phyloP scores from a whole-genome alignment of 352 stramenopile genomes.

The Phytophthora pseudosyringae region DNA sequence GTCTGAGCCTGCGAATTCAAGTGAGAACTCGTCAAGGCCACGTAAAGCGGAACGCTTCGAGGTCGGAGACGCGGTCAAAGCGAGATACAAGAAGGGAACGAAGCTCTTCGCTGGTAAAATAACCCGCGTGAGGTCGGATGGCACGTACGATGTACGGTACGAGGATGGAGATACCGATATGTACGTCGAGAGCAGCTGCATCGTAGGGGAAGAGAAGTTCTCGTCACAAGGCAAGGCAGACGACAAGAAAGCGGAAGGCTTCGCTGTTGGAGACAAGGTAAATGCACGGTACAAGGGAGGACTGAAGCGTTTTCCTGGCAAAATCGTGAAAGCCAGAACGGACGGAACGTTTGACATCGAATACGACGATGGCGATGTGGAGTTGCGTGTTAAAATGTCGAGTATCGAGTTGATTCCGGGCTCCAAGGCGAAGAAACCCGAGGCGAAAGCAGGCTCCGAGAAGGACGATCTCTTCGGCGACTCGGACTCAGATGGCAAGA shows the following conservation, averaged over 20 bases:
- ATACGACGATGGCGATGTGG: conserved; percentile 61
- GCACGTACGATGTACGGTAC: conserved; percentile 75
- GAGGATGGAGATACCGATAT: conserved; percentile 64
- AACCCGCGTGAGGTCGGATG: conserved; percentile 46
- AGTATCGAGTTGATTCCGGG: conserved; percentile 16
- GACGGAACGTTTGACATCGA: conserved; percentile 74
- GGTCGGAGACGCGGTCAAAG: conserved; percentile 38
- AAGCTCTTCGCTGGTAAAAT: conserved; percentile 62
- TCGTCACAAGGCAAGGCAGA: conserved; percentile 1
- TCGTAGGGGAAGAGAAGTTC: conserved; percentile 19
- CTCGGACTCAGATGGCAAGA: conserved; percentile 32
- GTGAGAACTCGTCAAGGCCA: conserved; percentile 5
- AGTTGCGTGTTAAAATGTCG: conserved; percentile 36
- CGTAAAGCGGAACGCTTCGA: conserved; percentile 24
- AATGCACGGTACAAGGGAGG: conserved; percentile 49
- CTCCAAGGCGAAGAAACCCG: conserved; percentile 15
- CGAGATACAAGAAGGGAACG: conserved; percentile 49
- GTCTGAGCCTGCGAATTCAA: conserved; percentile 5
- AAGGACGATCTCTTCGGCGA: conserved; percentile 41
- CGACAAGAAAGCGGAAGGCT: conserved; percentile 16
- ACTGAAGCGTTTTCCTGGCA: conserved; percentile 46
- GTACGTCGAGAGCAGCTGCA: conserved; percentile 30
- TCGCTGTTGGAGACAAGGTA: conserved; percentile 48
- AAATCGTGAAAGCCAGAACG: conserved; percentile 45
- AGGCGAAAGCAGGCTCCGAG: conserved; percentile 19